Percentiles rank a stretch among this genome's conserved stretches.
These are phyloP conservation scores for Forsythia viridissima DNA, from an alignment of 257 asterid species.

Conservation along the genomic window DNA sequence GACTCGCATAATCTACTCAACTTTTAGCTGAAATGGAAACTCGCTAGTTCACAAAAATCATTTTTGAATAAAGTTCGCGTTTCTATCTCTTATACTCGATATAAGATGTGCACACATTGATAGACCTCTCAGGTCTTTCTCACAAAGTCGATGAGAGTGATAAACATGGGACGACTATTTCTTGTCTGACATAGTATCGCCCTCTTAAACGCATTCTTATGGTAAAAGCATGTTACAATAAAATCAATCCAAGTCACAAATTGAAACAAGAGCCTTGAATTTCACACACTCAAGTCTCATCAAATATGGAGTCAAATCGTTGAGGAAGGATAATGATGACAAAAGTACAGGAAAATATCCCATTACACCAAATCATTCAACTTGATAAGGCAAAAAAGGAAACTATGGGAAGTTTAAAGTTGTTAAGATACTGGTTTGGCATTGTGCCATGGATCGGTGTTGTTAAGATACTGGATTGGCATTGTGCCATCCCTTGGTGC, in stretches of 20 bases:
- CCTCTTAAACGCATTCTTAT: no score
- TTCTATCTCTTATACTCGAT: no score
- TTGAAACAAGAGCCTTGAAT: background rate
- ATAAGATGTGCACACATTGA: no score
- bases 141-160: no score
- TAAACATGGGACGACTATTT: no score
- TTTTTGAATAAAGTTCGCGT: no score
- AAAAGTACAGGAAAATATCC: background rate
- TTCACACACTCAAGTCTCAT: conserved; percentile 5
- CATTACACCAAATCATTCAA: background rate
- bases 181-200: no score
- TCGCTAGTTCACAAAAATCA: no score
- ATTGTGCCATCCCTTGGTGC: conserved; percentile 91
- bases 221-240: no score
- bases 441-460: conserved; percentile 56
- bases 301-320: background rate
- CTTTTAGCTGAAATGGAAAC: no score
- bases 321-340: background rate
- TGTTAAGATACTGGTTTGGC: conserved; percentile 38
- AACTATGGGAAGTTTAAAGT: background rate
- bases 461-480: conserved; percentile 38
- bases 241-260: background rate
- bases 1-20: no score
- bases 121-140: no score
- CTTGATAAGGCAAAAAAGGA: background rate